Base-by-base conservation (phyloP, 805 yeast genomes). In the Kluyveromyces nonfermentans region DNA sequence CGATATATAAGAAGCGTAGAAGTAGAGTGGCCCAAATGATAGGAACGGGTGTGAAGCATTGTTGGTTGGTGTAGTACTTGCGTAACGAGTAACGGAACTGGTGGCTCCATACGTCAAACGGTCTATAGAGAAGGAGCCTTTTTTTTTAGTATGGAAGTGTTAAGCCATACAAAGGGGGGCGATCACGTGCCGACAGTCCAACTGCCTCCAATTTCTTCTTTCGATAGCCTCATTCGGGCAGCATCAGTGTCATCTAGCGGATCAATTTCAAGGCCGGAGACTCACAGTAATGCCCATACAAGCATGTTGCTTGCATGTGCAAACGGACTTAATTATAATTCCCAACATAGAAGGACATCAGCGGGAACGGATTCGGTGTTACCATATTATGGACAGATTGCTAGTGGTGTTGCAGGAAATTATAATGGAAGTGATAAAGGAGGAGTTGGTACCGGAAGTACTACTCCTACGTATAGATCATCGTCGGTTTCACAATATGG, bases 191-290 rank as follows among this genome's bases (percentile, higher is more conserved):
- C 6, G 21, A 14, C 35, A 35, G 38, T 51, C 19, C 35, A 47
- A 7, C 46, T 58, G 35, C 62, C 62, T 12, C 62, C 62, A 14
- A 58, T 59, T 19, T 57, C 63, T 8, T 59, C 64, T 5, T 60
- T 60, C 42, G 63, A 60, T 37, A 52, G 48, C 40, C 46, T 60
- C 17, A 48, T 60, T 19, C 48, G 52, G 33, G 61, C 60, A 20
- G 63, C 61, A 1, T 60, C 55, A 36, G 39, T 16, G 6, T 20
- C 39, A 19, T 33, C 17, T 25, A 14, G 30, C 4, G 12, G 14
- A 14, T 14, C 30, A 10, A 25, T 25, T 16, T 22, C 20, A 37
- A 31, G 16, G 21, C 30, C 16, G 37, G 25, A 25, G n/a, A 30
- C 20, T 39, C 30, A 25, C 7, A 6, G 7, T 10, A 25, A 14